Evolutionary conservation across 2,329 filamentous ascomycete genomes (phyloP).

Genomic region (Aureobasidium sp.): DNA sequence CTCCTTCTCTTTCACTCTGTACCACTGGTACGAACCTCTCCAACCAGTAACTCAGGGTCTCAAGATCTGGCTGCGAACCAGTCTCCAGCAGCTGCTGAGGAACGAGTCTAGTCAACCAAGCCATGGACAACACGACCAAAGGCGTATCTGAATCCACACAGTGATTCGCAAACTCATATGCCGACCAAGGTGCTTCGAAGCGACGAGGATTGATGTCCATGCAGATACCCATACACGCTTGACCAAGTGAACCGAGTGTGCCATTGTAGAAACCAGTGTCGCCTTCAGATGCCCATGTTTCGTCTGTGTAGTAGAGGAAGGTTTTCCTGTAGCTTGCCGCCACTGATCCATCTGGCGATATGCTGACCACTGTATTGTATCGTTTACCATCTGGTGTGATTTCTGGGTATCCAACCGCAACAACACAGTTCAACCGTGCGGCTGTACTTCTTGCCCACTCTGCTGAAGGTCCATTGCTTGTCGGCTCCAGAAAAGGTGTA

Average conservation of each 20-base stretch:
- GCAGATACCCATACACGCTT: slow-evolving; percentile 41
- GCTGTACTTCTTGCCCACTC: slow-evolving; percentile 65
- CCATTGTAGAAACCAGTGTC: slow-evolving; percentile 33
- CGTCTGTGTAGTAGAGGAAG: slow-evolving; percentile 61
- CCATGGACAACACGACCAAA: slow-evolving; percentile 67
- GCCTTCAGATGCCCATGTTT: slow-evolving; percentile 55
- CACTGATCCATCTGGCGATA: slow-evolving; percentile 48
- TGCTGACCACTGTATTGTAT: slow-evolving; percentile 55
- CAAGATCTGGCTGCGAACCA: slow-evolving; percentile 55
- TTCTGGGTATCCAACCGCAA: slow-evolving; percentile 70
- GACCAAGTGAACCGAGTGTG: slow-evolving; percentile 31
- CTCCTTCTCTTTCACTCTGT: slow-evolving; percentile 36
- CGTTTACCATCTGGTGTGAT: slow-evolving; percentile 26
- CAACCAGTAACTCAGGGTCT: slow-evolving; percentile 70
- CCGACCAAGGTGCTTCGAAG: slow-evolving; percentile 51
- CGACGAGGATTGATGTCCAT: slow-evolving; percentile 59
- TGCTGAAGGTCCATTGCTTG: slow-evolving; percentile 58
- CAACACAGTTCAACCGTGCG: slow-evolving; percentile 58
- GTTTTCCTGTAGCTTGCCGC: slow-evolving; percentile 56
- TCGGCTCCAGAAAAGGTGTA: slow-evolving; percentile 59
- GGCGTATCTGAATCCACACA: slow-evolving; percentile 51
- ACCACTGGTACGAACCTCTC: slow-evolving; percentile 58
- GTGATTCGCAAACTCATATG: slow-evolving; percentile 53
- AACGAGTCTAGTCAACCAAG: slow-evolving; percentile 59
- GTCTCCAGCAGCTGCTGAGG: slow-evolving; percentile 44